Evolutionary conservation across 257 asterid genomes (phyloP), one percentile per base, ranked within the genome.

Genomic region (Vinca minor): DNA sequence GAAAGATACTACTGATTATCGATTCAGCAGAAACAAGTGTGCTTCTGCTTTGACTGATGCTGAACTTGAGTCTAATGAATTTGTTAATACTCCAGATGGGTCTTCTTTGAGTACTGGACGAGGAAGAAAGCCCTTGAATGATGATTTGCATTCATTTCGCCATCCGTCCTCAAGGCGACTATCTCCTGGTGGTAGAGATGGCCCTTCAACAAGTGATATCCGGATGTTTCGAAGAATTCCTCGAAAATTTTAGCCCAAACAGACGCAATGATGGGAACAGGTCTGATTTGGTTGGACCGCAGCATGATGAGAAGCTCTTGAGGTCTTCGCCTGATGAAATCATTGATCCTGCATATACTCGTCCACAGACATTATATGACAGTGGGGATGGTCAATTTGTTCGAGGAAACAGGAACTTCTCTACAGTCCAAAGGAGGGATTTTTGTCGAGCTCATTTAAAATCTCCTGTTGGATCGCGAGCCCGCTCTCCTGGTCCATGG

Each of bases 401-500:
- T 26, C 77, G 82, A 32, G 85, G 88, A 36, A 84, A 81, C 64
- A 76, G 85, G 68, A 77, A 79, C 61, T 85, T 81, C 60, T 63
- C 87, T 32, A 44, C 83, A 62, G 36, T 82, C 70, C 94, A 78
- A 62, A 80, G 95, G 68, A 79, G 87, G 69, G 83, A 78, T 8
- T 85, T 82, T 71, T 74, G 81, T 56, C 85, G 79, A 64, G 69
- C 70, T 69, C 80, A 70, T 38, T 81, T 94, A 39, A 88, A 88
- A 72, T 91, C 97, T 63, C 96, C 94, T 0, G 71, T 69, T 62
- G 76, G 88, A 73, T 78, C 89, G 29, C 77, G 84, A 52, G 68
- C 89, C 23, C 85, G 82, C 23, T 81, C 97, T 10, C 96, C 96
- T 63, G 92, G 81, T 18, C 81, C 82, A 23, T 84, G 96, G 96